These are phyloP conservation scores for Inga laurina DNA, from an alignment of 306 rosid genomes.

Conservation along the genomic window DNA sequence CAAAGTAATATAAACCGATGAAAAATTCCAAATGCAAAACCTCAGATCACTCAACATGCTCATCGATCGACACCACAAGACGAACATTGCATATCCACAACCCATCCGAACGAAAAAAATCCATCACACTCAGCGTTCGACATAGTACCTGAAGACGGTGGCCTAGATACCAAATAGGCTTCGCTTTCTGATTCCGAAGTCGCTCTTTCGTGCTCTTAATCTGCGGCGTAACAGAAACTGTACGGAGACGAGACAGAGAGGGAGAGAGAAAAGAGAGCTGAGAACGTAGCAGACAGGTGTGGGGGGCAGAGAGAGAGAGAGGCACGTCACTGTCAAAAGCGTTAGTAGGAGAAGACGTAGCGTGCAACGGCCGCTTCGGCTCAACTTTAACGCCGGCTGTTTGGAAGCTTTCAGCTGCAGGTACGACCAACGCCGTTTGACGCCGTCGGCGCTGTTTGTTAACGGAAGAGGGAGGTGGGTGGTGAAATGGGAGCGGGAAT, in stretches of 20 bases:
- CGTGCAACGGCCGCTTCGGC: constrained; percentile 72
- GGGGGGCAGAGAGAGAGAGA: constrained; percentile 15
- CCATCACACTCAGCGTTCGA: constrained; percentile 1
- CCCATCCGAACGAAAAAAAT: constrained; percentile 17
- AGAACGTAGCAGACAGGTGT: constrained; percentile 18
- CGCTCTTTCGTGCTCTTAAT: constrained; percentile 15
- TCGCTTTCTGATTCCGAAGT: constrained; percentile 49
- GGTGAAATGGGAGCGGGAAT: background rate
- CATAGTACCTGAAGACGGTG: constrained; percentile 21
- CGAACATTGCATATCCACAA: constrained; percentile 32
- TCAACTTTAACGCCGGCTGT: constrained; percentile 47
- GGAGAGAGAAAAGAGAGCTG: constrained; percentile 2
- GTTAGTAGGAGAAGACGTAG: constrained; percentile 49
- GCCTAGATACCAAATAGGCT: constrained; percentile 9
- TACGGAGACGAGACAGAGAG: constrained; percentile 46
- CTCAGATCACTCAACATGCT: constrained; percentile 6
- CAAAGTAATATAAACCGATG: constrained; percentile 7
- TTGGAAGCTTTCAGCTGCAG: constrained; percentile 2
- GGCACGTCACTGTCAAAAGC: constrained; percentile 52
- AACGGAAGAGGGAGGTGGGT: constrained; percentile 37
- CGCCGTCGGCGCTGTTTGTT: constrained; percentile 25
- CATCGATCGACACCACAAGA: constrained; percentile 8
- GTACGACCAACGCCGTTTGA: constrained; percentile 20
- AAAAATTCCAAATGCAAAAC: background rate
- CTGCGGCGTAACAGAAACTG: constrained; percentile 36